Base-by-base conservation (phyloP, 306 rosid genomes). In the Malus asiatica region DNA sequence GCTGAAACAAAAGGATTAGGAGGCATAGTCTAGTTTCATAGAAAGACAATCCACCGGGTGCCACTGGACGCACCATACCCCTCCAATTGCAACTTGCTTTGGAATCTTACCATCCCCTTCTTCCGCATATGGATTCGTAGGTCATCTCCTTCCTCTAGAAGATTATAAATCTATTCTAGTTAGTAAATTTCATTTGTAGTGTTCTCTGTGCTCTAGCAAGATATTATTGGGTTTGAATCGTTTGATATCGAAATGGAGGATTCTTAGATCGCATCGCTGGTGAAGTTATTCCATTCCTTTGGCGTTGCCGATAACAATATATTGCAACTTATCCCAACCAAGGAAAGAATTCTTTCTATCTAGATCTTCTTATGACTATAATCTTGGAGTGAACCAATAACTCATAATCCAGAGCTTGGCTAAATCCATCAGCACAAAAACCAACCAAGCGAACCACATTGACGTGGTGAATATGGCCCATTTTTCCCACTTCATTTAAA, bases 381-480 rank as follows among this genome's bases (percentile, higher is more conserved):
- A 40, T 40, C 44, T 0, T 40, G 44, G 44, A 40, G 44, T 40
- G 11, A 8, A 40, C 44, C 9, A 8, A 8, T 11, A 40, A 40
- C 44, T 40, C 44, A 8, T 40, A 40, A 40, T 1, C 11, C 44
- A 40, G 44, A 40, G 44, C 10, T 40, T 80, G 75, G 48, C 32
- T 58, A 52, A 66, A 70, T 32, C 81, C 81, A 40, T 84, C 88
- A 2, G 85, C 52, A 84, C 85, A 84, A 44, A 74, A 84, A 33
- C 83, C 88, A 48, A 84, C 80, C 44, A 40, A 5, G 33, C 83
- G 88, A 19, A 72, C 83, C 42, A 84, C 78, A 25, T 84, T 84
- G 23, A 33, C 71, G 30, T 38, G 44, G 44, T 38, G 85, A 40
- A 84, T 81, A 33, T 32, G 73, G 14, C 83, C 81, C 81, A 78